Evolutionary conservation across 345 rosid species (phyloP).

Genomic region (Cardamine resedifolia): DNA sequence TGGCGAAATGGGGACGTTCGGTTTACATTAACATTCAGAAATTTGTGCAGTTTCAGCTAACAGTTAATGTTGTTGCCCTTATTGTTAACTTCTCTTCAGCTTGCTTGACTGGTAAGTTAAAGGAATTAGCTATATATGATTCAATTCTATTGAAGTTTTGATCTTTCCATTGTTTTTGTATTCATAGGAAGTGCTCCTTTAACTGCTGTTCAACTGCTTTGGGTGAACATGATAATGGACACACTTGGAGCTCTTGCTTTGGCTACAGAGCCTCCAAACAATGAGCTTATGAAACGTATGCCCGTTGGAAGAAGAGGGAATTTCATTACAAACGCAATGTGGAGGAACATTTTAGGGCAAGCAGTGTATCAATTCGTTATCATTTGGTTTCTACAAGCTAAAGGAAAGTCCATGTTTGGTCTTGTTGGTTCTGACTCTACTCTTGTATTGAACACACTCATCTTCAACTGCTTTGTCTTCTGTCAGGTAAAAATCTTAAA

Average conservation of each 20-base stretch:
- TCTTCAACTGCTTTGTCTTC: conserved; percentile 83
- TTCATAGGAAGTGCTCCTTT: conserved; percentile 66
- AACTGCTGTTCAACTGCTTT: conserved; percentile 73
- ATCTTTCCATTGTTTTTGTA: not conserved
- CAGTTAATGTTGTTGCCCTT: conserved; percentile 84
- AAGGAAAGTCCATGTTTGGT: conserved; percentile 52
- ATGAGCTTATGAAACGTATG: conserved; percentile 57
- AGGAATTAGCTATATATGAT: too few relatives aligned
- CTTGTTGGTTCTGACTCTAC: conserved; percentile 53
- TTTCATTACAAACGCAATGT: conserved; percentile 85
- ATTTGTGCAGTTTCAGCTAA: conserved; percentile 91
- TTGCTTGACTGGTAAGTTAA: conserved; percentile 69
- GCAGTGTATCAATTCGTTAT: conserved; percentile 67
- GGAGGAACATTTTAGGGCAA: conserved; percentile 94
- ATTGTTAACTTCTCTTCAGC: conserved; percentile 90
- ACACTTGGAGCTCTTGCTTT: conserved; percentile 86
- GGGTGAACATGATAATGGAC: conserved; percentile 92
- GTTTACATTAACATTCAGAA: conserved; percentile 90
- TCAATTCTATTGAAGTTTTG: not conserved
- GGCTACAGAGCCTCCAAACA: conserved; percentile 78
- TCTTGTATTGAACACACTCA: conserved; percentile 61
- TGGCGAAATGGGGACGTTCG: conserved; percentile 92
- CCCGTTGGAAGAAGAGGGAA: conserved; percentile 68
- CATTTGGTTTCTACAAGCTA: conserved; percentile 59
- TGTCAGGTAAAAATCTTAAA: conserved; percentile 59